These are phyloP conservation scores for Lavandula angustifolia DNA, from an alignment of 257 asterid species.

Conservation along the genomic window DNA sequence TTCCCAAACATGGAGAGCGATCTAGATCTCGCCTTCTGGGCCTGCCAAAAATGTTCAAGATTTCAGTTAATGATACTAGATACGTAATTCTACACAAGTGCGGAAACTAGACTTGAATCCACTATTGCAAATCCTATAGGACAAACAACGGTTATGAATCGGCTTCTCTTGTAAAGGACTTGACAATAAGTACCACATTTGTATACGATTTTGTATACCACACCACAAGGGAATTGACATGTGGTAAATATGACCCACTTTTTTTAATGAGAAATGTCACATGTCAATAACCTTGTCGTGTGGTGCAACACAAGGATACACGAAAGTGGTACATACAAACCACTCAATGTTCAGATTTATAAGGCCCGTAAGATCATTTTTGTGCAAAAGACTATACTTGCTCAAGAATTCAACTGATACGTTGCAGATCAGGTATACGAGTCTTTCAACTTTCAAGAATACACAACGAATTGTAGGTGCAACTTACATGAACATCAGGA, in stretches of 20 bases:
- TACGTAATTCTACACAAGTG: background rate
- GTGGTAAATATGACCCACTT: no score
- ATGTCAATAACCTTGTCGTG: no score
- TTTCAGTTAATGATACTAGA: slow-evolving; percentile 3
- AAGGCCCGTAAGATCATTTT: slow-evolving; percentile 1
- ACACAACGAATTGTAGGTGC: background rate
- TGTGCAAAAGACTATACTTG: background rate
- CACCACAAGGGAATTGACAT: no score
- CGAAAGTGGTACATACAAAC: no score
- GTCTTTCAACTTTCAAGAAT: slow-evolving; percentile 7
- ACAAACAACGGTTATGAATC: background rate
- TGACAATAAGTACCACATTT: no score
- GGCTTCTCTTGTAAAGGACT: background rate
- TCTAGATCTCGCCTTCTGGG: slow-evolving; percentile 57
- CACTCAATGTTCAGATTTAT: slow-evolving; percentile 5
- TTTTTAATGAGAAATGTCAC: no score
- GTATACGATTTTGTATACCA: no score
- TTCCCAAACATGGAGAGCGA: slow-evolving; percentile 82
- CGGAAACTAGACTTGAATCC: background rate
- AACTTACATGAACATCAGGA: slow-evolving; percentile 58
- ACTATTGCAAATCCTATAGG: background rate
- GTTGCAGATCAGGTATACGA: slow-evolving; percentile 4
- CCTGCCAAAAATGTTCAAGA: slow-evolving; percentile 43
- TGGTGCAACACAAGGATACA: no score
- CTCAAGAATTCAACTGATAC: background rate